These are phyloP conservation scores for Paracoccidioides lutzii DNA, from an alignment of 2,329 filamentous ascomycete genomes.

Conservation along the genomic window DNA sequence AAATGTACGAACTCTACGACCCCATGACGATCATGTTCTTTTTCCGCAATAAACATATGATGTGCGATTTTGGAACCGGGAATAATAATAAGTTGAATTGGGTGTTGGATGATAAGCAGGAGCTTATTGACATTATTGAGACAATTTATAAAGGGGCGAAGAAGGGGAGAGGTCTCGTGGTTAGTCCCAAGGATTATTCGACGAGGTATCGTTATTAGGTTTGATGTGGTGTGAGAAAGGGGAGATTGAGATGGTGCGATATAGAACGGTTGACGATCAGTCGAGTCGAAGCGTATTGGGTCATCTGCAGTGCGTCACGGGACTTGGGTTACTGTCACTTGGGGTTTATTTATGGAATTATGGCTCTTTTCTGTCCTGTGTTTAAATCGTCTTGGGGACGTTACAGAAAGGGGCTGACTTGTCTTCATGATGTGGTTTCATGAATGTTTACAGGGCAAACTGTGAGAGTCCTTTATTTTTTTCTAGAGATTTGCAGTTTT, in stretches of 20 bases:
- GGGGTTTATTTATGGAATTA: too few species aligned
- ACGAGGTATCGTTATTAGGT: constrained; percentile 4
- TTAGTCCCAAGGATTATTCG: constrained; percentile 67
- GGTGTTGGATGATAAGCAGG: constrained; percentile 94
- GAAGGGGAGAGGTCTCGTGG: constrained; percentile 91
- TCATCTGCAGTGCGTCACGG: too few species aligned
- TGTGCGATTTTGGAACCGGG: constrained; percentile 51
- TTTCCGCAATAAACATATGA: constrained; percentile 98
- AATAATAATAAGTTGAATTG: constrained; percentile 99
- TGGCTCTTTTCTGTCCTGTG: too few species aligned
- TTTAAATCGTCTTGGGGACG: too few species aligned
- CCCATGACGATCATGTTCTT: constrained; percentile 95
- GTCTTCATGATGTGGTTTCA: too few species aligned
- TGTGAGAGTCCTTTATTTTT: too few species aligned
- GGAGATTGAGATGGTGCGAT: not conserved
- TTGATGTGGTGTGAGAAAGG: too few species aligned
- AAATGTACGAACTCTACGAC: constrained; percentile 90
- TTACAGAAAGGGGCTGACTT: too few species aligned
- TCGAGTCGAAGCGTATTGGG: too few species aligned
- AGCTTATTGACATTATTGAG: constrained; percentile 96
- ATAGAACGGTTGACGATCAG: not conserved
- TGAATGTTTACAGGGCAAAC: too few species aligned
- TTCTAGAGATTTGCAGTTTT: too few species aligned
- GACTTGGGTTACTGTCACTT: too few species aligned
- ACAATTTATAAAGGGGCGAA: constrained; percentile 97